phyloP scores from a whole-genome alignment of 257 asterid species.

The Osmanthus fragrans region DNA sequence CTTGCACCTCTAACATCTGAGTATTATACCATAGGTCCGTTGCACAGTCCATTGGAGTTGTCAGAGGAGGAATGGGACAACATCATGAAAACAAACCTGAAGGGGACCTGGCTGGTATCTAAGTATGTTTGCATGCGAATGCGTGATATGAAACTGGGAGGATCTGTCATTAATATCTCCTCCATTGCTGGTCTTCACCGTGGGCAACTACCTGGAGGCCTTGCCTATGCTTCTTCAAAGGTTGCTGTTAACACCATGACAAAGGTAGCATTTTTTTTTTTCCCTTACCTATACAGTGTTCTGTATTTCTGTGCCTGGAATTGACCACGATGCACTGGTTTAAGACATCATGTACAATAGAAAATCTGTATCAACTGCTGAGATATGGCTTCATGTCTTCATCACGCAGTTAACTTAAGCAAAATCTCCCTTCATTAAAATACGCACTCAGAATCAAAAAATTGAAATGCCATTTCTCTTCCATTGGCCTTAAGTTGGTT shows the following conservation, averaged over 20 bases:
- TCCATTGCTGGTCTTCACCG: slow-evolving; percentile 62
- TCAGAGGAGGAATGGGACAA: slow-evolving; percentile 50
- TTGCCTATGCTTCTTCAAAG: slow-evolving; percentile 50
- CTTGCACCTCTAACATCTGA: background rate
- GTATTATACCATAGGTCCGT: slow-evolving; percentile 26
- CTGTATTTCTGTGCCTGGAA: background rate
- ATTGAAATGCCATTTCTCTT: background rate
- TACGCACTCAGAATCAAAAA: background rate
- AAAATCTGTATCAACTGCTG: background rate
- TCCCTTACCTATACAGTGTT: background rate
- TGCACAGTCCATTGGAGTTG: slow-evolving; percentile 47
- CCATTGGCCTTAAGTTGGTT: background rate
- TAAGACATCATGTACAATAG: no score
- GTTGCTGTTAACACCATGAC: slow-evolving; percentile 53
- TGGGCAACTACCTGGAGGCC: slow-evolving; percentile 50
- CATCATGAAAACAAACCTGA: slow-evolving; percentile 38
- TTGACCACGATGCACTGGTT: background rate
- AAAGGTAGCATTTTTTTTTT: slow-evolving; percentile 32
- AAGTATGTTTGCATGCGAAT: slow-evolving; percentile 45
- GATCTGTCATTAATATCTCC: slow-evolving; percentile 64
- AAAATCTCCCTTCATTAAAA: background rate
- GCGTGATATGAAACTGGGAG: slow-evolving; percentile 44
- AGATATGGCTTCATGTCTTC: background rate
- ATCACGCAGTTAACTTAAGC: background rate
- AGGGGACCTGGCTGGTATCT: slow-evolving; percentile 61